Base-by-base conservation (phyloP, 768 basidiomycete genomes). In the Boletus huronensis region DNA sequence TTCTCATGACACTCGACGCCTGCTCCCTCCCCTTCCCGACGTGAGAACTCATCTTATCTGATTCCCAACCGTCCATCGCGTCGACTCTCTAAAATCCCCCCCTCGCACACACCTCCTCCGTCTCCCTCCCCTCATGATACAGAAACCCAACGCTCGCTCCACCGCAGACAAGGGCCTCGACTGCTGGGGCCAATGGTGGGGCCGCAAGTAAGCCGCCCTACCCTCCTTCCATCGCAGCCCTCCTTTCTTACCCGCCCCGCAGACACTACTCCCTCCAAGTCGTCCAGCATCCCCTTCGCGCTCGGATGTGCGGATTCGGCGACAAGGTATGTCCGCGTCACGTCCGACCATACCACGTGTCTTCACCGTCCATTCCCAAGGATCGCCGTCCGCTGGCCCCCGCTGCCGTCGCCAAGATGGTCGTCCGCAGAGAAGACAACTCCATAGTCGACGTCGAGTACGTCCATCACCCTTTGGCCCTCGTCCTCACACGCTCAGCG, bases 241-340 rank as follows among this genome's bases (percentile, higher is more conserved):
- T 0, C 52, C 10, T 46, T 28, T 8, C 36, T 63, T 36, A 50
- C 59, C 13, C 53, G 0, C 49, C n/a, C 28, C 1, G 3, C 63
- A 93, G 91, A 66, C 78, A 88, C 67, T 95, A 95, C 71, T 83
- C 85, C 14, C 79, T 96, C 39, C 86, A 91, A 60, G 82, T 95
- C 63, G 81, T 90, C 3, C 95, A 97, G 68, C 83, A 95, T 62
- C 94, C 95, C 38, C 71, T 90, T 44, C 83, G 94, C 40, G 95
- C 94, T 1, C 83, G 94, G 59, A 95, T 95, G 87, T 96, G 94
- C 69, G 95, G 95, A 11, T 95, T 96, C 70, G 94, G 94, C 42
- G 93, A 97, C 77, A 96, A 95, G 79, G 93, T 93, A 61, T 55
- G 78, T 65, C 43, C 53, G 16, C 17, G 17, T 43, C 49, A 25